phyloP scores from a whole-genome alignment of 805 yeast genomes.

The Priceomyces melissophilus region DNA sequence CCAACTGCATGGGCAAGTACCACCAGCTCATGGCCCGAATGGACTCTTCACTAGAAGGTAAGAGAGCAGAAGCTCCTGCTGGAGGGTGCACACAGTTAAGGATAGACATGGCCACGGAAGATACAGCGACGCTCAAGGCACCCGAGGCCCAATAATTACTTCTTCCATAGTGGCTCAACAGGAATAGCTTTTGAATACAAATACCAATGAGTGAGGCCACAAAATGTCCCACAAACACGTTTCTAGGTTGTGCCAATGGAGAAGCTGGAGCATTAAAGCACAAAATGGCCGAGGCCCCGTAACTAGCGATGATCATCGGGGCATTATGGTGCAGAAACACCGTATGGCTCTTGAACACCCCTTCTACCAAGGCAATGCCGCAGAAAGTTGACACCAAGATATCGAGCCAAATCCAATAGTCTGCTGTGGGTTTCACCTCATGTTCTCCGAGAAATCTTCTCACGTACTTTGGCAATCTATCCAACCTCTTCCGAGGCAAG shows the following conservation, averaged over 20 bases:
- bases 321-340: slow-evolving; percentile 41
- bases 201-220: slow-evolving; percentile 52
- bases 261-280: slow-evolving; percentile 52
- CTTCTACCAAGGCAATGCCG: slow-evolving; percentile 47
- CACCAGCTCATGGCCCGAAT: slow-evolving; percentile 60
- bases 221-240: slow-evolving; percentile 54
- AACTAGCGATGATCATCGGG: slow-evolving; percentile 50
- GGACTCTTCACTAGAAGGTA: slow-evolving; percentile 48
- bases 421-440: slow-evolving; percentile 25
- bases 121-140: slow-evolving; percentile 52
- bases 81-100: slow-evolving; percentile 66
- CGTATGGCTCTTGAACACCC: slow-evolving; percentile 38
- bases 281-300: slow-evolving; percentile 63
- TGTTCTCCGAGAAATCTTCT: slow-evolving; percentile 41
- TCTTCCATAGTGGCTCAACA: slow-evolving; percentile 39
- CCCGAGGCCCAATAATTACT: slow-evolving; percentile 56
- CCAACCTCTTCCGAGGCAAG: slow-evolving; percentile 24
- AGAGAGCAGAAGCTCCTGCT: slow-evolving; percentile 64
- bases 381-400: slow-evolving; percentile 42
- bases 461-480: slow-evolving; percentile 30
- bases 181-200: slow-evolving; percentile 52
- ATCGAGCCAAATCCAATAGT: slow-evolving; percentile 45
- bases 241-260: slow-evolving; percentile 66
- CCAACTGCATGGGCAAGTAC: slow-evolving; percentile 54
- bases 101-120: slow-evolving; percentile 52